phyloP scores from a whole-genome alignment of 192 early-diverging fungal species.

The Backusella liffmaniae region DNA sequence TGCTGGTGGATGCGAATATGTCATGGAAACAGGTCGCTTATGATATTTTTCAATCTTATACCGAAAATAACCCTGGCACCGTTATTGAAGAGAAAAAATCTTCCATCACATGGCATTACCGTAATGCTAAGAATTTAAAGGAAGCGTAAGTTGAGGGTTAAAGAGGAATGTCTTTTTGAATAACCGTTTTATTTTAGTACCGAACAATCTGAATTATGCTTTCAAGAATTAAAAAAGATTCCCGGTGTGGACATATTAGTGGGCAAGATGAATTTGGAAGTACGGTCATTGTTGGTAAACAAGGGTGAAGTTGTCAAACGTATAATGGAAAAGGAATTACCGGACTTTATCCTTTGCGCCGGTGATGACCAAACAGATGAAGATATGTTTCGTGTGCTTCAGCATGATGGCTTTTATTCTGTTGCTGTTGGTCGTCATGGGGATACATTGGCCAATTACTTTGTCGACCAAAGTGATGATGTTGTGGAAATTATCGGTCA shows the following conservation, averaged over 20 bases:
- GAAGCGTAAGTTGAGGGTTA: slow-evolving; percentile 24
- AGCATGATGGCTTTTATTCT: slow-evolving; percentile 44
- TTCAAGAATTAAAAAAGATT: slow-evolving; percentile 18
- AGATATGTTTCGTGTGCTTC: slow-evolving; percentile 89
- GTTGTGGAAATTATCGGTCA: slow-evolving; percentile 47
- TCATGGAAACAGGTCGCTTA: slow-evolving; percentile 87
- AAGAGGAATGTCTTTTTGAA: not conserved
- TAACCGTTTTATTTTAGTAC: not conserved
- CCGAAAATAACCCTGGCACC: slow-evolving; percentile 86
- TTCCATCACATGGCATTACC: slow-evolving; percentile 97
- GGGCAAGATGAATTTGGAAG: slow-evolving; percentile 97
- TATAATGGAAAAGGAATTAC: slow-evolving; percentile 59
- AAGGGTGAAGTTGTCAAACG: slow-evolving; percentile 97
- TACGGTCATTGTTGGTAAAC: slow-evolving; percentile 88
- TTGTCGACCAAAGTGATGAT: slow-evolving; percentile 71
- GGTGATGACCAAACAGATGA: slow-evolving; percentile 98
- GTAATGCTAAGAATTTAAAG: slow-evolving; percentile 40
- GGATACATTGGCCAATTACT: slow-evolving; percentile 82
- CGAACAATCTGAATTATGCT: slow-evolving; percentile 20
- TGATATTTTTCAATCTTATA: slow-evolving; percentile 90
- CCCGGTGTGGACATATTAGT: slow-evolving; percentile 86
- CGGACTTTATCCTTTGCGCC: slow-evolving; percentile 89
- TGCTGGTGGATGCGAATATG: slow-evolving; percentile 72
- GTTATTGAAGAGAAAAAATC: slow-evolving; percentile 91
- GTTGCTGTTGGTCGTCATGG: slow-evolving; percentile 81